A percentile compares a stretch with the other conserved stretches of the same genome.
phyloP scores from a whole-genome alignment of 345 rosid species.

The Zanthoxylum bungeanum region DNA sequence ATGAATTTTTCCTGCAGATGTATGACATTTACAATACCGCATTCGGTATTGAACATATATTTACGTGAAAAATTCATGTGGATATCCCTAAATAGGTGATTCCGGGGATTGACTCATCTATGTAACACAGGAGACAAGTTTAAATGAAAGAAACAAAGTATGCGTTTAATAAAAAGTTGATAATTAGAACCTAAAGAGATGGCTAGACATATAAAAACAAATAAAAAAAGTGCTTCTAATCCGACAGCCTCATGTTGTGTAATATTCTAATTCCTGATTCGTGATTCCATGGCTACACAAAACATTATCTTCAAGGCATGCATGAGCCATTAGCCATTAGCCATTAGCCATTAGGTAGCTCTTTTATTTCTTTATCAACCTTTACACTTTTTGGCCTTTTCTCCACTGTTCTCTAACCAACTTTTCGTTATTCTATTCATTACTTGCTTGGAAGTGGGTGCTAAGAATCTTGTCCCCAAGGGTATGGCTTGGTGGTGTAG shows the following conservation, averaged over 20 bases:
- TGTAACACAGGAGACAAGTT: background rate
- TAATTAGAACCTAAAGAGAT: background rate
- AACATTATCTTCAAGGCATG: slow-evolving; percentile 11
- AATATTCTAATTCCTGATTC: slow-evolving; percentile 34
- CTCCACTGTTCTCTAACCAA: slow-evolving; percentile 2
- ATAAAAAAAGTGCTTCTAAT: slow-evolving; percentile 30
- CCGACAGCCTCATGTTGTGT: slow-evolving; percentile 34
- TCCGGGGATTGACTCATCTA: background rate
- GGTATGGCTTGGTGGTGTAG: too few relatives aligned
- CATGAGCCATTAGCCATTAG: background rate
- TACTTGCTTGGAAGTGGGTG: slow-evolving; percentile 29
- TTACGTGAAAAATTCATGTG: too few relatives aligned
- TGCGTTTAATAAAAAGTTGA: slow-evolving; percentile 12
- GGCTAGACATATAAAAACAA: background rate
- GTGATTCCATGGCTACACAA: slow-evolving; percentile 10
- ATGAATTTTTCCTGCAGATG: too few relatives aligned
- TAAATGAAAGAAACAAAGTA: slow-evolving; percentile 14
- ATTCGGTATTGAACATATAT: too few relatives aligned
- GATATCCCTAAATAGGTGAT: too few relatives aligned
- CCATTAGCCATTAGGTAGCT: too few relatives aligned
- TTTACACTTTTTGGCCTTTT: slow-evolving; percentile 19
- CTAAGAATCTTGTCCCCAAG: too few relatives aligned
- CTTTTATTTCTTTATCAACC: slow-evolving; percentile 1
- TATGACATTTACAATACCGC: too few relatives aligned
- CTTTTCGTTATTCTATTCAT: slow-evolving; percentile 25